Evolutionary conservation across 176 grass and related monocot genomes (phyloP).

Genomic region (Aegilops speltoides): DNA sequence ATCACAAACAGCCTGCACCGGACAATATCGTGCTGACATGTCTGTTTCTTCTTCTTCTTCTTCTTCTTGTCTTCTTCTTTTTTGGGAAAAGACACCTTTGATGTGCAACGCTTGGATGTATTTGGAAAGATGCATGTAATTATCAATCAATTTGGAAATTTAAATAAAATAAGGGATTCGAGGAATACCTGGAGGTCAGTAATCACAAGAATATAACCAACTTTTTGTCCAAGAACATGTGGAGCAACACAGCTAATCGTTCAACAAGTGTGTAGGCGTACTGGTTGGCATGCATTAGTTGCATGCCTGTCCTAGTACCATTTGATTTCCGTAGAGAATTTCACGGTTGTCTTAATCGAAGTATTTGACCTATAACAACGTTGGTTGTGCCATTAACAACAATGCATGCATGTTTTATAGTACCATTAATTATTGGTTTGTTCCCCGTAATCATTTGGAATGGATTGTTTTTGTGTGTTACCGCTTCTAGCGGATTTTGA

Average conservation of each 20-base stretch:
- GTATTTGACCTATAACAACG: not conserved
- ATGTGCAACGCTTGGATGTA: not conserved
- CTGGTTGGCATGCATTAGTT: conserved; percentile 10
- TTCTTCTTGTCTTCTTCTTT: too few relatives aligned
- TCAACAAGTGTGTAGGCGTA: not conserved
- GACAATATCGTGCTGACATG: too few relatives aligned
- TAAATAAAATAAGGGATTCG: conserved; percentile 3
- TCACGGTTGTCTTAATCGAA: not conserved
- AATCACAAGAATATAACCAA: not conserved
- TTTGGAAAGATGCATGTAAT: not conserved
- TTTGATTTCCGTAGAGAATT: not conserved
- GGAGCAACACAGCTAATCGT: not conserved
- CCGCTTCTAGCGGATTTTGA: too few relatives aligned
- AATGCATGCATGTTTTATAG: not conserved
- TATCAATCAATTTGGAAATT: not conserved
- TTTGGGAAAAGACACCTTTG: not conserved
- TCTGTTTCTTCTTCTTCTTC: too few relatives aligned
- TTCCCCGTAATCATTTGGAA: not conserved
- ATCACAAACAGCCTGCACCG: too few relatives aligned
- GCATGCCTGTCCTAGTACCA: not conserved
- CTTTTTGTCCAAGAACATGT: conserved; percentile 12
- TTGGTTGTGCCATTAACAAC: too few relatives aligned
- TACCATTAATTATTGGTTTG: too few relatives aligned
- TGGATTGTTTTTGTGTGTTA: too few relatives aligned
- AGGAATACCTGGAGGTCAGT: conserved; percentile 16